phyloP scores from a whole-genome alignment of 371 early-diverging fungal species.

The Synchytrium microbalum region DNA sequence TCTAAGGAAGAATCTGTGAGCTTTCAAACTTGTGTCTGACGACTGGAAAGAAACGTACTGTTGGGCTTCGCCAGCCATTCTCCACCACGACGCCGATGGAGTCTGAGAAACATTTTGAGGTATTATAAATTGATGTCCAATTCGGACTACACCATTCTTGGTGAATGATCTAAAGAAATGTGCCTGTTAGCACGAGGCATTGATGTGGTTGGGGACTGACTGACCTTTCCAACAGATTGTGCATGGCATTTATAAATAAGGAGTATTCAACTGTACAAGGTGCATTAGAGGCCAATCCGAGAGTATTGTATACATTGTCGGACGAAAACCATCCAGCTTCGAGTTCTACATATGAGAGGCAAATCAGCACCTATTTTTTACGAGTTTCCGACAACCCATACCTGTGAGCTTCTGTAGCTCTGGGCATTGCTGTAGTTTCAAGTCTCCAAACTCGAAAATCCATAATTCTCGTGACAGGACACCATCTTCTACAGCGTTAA shows the following conservation, averaged over 20 bases:
- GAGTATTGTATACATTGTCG: not conserved
- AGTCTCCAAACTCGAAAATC: constrained; percentile 2
- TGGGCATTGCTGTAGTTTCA: not conserved
- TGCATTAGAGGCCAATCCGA: not conserved
- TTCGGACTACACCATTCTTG: not conserved
- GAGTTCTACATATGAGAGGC: not conserved
- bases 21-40: too few species aligned
- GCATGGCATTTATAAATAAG: not conserved
- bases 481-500: too few species aligned
- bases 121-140: not conserved
- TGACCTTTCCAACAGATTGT: constrained; percentile 4
- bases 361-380: not conserved
- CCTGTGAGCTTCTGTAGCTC: not conserved
- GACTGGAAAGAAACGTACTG: too few species aligned
- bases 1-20: too few species aligned
- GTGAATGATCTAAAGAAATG: not conserved
- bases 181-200: not conserved
- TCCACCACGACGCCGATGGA: too few species aligned
- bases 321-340: constrained; percentile 2
- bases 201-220: not conserved
- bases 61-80: too few species aligned
- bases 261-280: not conserved
- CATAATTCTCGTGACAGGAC: not conserved
- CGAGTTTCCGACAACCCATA: not conserved
- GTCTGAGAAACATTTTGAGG: not conserved